Evolutionary conservation across 2,329 filamentous ascomycete genomes (phyloP).

Genomic region (Ceratocystiopsis sp.): DNA sequence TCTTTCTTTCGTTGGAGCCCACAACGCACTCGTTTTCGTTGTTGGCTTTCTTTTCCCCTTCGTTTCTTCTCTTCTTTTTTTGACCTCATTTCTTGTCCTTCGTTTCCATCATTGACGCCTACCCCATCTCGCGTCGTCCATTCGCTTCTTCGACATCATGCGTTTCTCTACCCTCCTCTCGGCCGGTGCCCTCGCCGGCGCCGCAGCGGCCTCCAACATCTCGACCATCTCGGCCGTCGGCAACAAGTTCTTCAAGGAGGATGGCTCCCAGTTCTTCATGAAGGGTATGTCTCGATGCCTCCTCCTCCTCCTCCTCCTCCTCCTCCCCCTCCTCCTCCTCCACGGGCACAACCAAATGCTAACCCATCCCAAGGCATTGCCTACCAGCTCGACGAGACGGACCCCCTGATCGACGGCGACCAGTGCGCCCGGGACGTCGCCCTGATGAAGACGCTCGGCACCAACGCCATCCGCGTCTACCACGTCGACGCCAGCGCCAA

Average conservation of each 20-base stretch:
- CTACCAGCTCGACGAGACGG: constrained; percentile 46
- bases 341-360: not conserved
- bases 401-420: constrained; percentile 57
- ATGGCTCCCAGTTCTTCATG: constrained; percentile 69
- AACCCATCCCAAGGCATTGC: constrained; percentile 44
- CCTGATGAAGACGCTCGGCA: constrained; percentile 64
- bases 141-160: constrained; percentile 16
- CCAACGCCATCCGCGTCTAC: constrained; percentile 77
- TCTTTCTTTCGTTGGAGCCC: too few species aligned
- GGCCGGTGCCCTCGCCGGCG: constrained; percentile 16
- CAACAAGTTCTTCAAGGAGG: constrained; percentile 70
- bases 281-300: constrained; percentile 40
- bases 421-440: constrained; percentile 62
- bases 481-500: constrained; percentile 58
- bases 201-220: constrained; percentile 12
- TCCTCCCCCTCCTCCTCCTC: not conserved
- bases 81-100: not conserved
- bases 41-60: not conserved
- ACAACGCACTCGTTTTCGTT: not conserved
- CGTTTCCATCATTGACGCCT: not conserved
- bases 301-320: not conserved
- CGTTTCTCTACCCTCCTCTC: constrained; percentile 17
- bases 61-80: not conserved
- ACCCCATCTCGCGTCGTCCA: not conserved
- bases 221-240: constrained; percentile 41